Conservation (phyloP, 2,329 filamentous ascomycete genomes). For the Polychaeton citri region DNA sequence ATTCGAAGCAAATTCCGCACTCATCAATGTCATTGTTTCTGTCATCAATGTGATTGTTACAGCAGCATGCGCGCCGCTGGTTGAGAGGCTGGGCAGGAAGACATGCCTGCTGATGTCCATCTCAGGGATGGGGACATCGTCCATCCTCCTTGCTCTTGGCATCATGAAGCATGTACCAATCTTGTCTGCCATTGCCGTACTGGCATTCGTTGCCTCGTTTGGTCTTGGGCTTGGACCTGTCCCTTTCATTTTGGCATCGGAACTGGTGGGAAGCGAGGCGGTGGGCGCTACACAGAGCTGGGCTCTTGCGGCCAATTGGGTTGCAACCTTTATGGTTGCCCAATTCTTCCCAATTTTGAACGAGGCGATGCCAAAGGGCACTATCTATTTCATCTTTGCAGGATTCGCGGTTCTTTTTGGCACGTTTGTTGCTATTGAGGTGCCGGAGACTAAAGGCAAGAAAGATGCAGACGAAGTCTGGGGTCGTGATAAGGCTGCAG, state of each 20-base stretch:
- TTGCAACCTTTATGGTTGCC: conserved; percentile 81
- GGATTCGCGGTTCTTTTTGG: conserved; percentile 55
- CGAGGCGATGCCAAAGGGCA: conserved; percentile 61
- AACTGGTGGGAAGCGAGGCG: conserved; percentile 79
- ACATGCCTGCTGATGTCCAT: conserved; percentile 72
- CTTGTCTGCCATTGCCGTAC: conserved; percentile 66
- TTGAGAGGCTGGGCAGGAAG: conserved; percentile 81
- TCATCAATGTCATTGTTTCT: conserved; percentile 80
- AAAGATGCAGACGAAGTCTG: conserved; percentile 80
- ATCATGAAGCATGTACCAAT: conserved; percentile 61
- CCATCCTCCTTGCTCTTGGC: conserved; percentile 64
- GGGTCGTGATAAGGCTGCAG: conserved; percentile 43
- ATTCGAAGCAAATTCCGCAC: conserved; percentile 64
- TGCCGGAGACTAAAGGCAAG: conserved; percentile 85
- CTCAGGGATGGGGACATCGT: conserved; percentile 67
- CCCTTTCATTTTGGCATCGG: conserved; percentile 84
- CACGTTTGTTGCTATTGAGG: conserved; percentile 56
- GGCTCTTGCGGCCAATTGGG: conserved; percentile 75
- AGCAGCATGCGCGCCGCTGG: conserved; percentile 64
- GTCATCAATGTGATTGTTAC: conserved; percentile 77
- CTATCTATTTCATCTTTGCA: conserved; percentile 87
- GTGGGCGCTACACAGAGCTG: conserved; percentile 86
- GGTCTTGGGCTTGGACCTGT: conserved; percentile 85
- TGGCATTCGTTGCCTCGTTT: conserved; percentile 80
- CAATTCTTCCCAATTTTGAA: conserved; percentile 91